Evolutionary conservation across 106 monocot genomes (phyloP).

Genomic region (Ottelia alismoides): DNA sequence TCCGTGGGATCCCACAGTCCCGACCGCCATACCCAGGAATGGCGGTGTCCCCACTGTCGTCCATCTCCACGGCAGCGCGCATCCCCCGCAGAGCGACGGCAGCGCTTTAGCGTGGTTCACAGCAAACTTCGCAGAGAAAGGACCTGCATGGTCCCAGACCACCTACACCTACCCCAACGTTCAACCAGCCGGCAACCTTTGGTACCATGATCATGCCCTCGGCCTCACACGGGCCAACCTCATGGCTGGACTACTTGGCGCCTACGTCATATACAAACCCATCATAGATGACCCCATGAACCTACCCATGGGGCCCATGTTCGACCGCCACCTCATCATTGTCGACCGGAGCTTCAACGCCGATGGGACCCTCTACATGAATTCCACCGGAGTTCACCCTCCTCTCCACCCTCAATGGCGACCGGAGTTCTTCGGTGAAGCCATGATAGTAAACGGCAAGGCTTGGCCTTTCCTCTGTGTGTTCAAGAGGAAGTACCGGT

Average conservation of each 20-base stretch:
- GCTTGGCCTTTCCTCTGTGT: not conserved
- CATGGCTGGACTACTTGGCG: not conserved
- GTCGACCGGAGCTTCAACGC: no score
- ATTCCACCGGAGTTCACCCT: not conserved
- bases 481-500: not conserved
- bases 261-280: not conserved
- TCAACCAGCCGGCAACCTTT: not conserved
- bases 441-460: no score
- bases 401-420: not conserved
- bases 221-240: not conserved
- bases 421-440: no score
- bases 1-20: constrained; percentile 2
- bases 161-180: constrained; percentile 3
- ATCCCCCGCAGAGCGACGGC: no score
- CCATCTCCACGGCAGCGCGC: no score
- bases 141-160: no score
- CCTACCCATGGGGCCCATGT: not conserved
- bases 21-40: no score
- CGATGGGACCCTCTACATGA: no score
- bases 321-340: not conserved
- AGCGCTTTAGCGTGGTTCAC: no score
- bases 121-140: not conserved
- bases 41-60: not conserved
- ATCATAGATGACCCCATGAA: not conserved
- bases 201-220: no score